Evolutionary conservation across 148 eudicot genomes (phyloP).

Genomic region (Rhododendron simsii): DNA sequence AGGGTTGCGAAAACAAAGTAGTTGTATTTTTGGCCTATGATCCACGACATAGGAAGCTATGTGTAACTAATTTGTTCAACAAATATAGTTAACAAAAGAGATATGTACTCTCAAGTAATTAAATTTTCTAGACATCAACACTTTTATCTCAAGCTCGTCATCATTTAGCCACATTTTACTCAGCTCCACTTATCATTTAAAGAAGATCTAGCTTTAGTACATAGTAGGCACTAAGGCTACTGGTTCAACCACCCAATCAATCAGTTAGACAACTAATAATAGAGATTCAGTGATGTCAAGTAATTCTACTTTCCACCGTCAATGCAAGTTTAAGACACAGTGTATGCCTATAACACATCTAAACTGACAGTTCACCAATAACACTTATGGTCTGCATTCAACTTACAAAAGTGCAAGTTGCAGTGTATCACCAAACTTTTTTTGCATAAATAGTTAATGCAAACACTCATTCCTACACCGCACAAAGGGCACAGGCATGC

Average conservation of each 20-base stretch:
- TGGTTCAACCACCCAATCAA: neutral
- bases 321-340: neutral
- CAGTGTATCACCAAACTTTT: neutral
- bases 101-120: neutral
- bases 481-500: neutral
- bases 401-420: neutral
- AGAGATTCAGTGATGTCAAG: neutral
- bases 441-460: neutral
- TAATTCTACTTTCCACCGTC: neutral
- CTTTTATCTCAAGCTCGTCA: neutral
- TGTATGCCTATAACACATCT: neutral
- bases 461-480: neutral
- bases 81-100: neutral
- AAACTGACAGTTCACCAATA: neutral
- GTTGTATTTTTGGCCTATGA: constrained; percentile 1
- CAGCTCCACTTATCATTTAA: neutral
- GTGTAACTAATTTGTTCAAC: neutral
- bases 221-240: neutral
- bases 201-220: neutral
- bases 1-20: neutral
- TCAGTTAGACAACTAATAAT: neutral
- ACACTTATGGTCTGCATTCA: neutral
- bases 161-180: neutral
- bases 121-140: neutral
- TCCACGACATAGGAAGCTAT: neutral